phyloP scores from a whole-genome alignment of 768 basidiomycete species.

The Suillus tomentosus region DNA sequence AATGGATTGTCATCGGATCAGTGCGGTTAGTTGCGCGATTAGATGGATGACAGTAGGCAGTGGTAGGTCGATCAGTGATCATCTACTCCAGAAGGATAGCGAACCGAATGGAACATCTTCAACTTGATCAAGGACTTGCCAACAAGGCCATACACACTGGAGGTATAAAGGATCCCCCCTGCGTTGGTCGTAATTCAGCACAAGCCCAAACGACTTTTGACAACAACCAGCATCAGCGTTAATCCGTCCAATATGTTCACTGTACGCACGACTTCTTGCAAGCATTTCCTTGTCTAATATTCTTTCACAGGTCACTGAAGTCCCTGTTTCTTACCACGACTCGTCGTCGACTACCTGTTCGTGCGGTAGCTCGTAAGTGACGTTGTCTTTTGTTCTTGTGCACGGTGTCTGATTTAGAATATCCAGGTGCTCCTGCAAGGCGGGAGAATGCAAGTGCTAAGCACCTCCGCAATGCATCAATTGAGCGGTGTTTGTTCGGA shows the following conservation, averaged over 20 bases:
- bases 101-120: background rate
- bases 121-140: background rate
- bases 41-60: background rate
- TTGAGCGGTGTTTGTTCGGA: background rate
- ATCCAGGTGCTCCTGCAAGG: background rate
- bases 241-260: background rate
- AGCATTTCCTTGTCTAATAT: background rate
- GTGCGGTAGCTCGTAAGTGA: background rate
- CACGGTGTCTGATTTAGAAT: background rate
- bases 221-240: background rate
- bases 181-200: background rate
- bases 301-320: slow-evolving; percentile 2
- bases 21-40: background rate
- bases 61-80: background rate
- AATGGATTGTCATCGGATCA: background rate
- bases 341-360: background rate
- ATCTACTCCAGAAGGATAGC: background rate
- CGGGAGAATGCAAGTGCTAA: slow-evolving; percentile 9
- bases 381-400: background rate
- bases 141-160: background rate
- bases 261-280: background rate
- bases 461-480: background rate
- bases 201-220: background rate
- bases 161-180: background rate
- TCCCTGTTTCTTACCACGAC: slow-evolving; percentile 4